Evolutionary conservation across 192 early-diverging fungal species (phyloP).

Genomic region (Rhizophagus clarus): DNA sequence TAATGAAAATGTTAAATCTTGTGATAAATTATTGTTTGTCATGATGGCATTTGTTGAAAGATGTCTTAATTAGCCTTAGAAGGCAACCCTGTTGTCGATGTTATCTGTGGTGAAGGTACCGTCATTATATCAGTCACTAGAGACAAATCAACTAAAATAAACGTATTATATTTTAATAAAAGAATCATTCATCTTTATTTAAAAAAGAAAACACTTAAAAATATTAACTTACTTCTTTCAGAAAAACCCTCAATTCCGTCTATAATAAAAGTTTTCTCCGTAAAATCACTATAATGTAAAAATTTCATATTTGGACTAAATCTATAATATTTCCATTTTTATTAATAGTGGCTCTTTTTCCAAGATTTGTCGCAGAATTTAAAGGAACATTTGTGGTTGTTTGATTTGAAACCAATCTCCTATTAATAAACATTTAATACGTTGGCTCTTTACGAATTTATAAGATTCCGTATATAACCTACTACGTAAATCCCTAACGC

Average conservation of each 20-base stretch:
- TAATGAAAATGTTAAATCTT: constrained; percentile 45
- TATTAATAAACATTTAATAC: constrained; percentile 58
- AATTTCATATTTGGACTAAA: constrained; percentile 57
- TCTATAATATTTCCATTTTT: constrained; percentile 61
- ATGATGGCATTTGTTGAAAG: background rate
- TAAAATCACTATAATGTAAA: constrained; percentile 72
- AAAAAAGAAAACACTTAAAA: background rate
- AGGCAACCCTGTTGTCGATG: background rate
- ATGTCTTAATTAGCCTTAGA: background rate
- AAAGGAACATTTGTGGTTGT: background rate
- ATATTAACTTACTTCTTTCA: constrained; percentile 52
- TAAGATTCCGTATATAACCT: constrained; percentile 65
- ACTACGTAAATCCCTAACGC: constrained; percentile 66
- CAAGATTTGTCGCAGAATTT: too few species aligned
- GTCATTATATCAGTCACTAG: constrained; percentile 35
- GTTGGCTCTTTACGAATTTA: constrained; percentile 70
- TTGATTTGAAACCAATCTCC: constrained; percentile 71
- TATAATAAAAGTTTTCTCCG: constrained; percentile 40
- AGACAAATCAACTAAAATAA: constrained; percentile 34
- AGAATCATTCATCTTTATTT: background rate
- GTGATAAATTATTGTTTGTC: background rate
- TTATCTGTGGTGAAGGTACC: constrained; percentile 15
- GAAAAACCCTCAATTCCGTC: constrained; percentile 45
- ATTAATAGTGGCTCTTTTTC: too few species aligned
- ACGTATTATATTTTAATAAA: background rate